phyloP scores from a whole-genome alignment of 1,284 basidiomycete genomes.

The Puccinia polysora region DNA sequence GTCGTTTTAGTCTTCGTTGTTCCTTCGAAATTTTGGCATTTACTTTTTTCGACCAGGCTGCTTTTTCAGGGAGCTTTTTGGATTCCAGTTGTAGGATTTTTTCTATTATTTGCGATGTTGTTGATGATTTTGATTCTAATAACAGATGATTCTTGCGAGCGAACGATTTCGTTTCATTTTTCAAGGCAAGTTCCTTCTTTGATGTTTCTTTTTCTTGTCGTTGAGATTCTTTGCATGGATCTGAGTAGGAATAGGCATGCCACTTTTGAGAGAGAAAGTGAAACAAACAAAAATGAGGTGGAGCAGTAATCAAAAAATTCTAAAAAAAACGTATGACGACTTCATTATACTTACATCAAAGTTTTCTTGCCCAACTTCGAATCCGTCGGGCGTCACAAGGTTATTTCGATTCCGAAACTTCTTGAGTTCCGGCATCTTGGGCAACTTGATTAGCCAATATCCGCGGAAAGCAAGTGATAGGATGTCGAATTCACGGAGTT shows the following conservation, averaged over 20 bases:
- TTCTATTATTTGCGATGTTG: constrained; percentile 42
- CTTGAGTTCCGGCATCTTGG: constrained; percentile 90
- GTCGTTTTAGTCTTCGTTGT: constrained; percentile 34
- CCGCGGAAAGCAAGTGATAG: constrained; percentile 70
- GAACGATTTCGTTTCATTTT: constrained; percentile 50
- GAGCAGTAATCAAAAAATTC: constrained; percentile 57
- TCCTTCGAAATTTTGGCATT: constrained; percentile 49
- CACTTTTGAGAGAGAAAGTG: constrained; percentile 59
- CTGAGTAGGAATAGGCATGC: constrained; percentile 69
- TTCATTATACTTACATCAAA: constrained; percentile 44
- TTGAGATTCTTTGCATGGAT: constrained; percentile 75
- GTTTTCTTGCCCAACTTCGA: constrained; percentile 49
- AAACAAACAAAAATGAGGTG: neutral
- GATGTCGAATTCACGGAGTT: constrained; percentile 76
- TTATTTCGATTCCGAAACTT: constrained; percentile 52
- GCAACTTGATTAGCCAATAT: constrained; percentile 83
- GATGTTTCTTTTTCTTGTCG: constrained; percentile 58
- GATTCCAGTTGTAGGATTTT: constrained; percentile 11
- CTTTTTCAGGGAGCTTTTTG: constrained; percentile 18
- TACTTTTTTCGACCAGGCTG: constrained; percentile 47
- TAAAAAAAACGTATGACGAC: constrained; percentile 65
- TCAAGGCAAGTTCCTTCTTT: constrained; percentile 46
- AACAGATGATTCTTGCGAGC: neutral
- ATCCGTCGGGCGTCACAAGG: constrained; percentile 52
- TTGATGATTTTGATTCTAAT: constrained; percentile 45